phyloP scores from a whole-genome alignment of 805 yeast genomes.

The Huiozyma sinensis region DNA sequence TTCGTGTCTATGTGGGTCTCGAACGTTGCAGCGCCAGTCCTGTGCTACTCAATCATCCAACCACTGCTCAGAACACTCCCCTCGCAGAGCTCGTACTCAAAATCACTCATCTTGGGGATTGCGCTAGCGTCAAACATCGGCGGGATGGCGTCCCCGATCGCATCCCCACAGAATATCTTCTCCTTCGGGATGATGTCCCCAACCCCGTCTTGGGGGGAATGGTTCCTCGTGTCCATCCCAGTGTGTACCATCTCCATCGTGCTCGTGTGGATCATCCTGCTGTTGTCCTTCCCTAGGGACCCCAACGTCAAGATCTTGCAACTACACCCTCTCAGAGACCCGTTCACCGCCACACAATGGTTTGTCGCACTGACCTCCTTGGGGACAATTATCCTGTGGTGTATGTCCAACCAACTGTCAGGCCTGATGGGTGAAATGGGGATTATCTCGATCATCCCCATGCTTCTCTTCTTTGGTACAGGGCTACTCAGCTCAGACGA shows the following conservation, averaged over 20 bases:
- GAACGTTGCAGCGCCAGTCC: constrained; percentile 94
- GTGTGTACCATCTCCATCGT: constrained; percentile 55
- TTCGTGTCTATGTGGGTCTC: constrained; percentile 92
- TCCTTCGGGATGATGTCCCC: constrained; percentile 85
- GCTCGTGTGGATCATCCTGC: constrained; percentile 61
- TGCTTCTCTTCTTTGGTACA: constrained; percentile 85
- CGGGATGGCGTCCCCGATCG: constrained; percentile 96
- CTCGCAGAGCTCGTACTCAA: constrained; percentile 63
- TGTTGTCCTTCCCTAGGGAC: constrained; percentile 51
- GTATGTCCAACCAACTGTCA: constrained; percentile 67
- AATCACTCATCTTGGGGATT: constrained; percentile 79
- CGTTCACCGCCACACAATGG: constrained; percentile 63
- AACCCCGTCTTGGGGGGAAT: constrained; percentile 77
- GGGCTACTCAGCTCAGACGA: constrained; percentile 82
- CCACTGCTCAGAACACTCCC: constrained; percentile 81
- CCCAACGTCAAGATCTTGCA: constrained; percentile 38
- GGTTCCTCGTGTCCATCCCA: constrained; percentile 87
- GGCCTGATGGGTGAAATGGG: constrained; percentile 90
- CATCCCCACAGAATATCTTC: constrained; percentile 92
- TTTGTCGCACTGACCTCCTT: constrained; percentile 60
- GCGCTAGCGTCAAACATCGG: constrained; percentile 90
- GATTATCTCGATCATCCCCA: constrained; percentile 82
- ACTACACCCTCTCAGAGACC: constrained; percentile 47
- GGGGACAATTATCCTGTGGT: constrained; percentile 77
- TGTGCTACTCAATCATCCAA: constrained; percentile 83